Conservation (phyloP, 768 basidiomycete species). For the Leccinum boreale region DNA sequence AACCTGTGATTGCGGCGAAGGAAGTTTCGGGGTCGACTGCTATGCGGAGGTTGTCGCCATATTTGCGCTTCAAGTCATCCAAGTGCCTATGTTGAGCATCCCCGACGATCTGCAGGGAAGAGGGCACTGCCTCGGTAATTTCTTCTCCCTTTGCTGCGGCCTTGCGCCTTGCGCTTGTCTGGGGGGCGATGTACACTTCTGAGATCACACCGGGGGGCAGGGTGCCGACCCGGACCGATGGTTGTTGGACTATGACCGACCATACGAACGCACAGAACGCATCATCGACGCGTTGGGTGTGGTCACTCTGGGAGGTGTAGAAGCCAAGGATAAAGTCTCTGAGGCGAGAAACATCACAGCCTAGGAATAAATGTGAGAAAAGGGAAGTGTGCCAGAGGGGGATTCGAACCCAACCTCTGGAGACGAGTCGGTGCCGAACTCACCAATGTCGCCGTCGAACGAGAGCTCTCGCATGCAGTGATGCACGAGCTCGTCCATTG, state of each 20-base stretch:
- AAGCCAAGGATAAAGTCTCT: slow-evolving; percentile 68
- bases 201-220: slow-evolving; percentile 55
- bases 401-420: slow-evolving; percentile 43
- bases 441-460: slow-evolving; percentile 89
- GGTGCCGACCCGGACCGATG: slow-evolving; percentile 72
- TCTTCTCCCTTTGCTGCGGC: slow-evolving; percentile 56
- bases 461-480: slow-evolving; percentile 84
- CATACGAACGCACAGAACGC: slow-evolving; percentile 78
- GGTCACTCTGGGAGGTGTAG: slow-evolving; percentile 42
- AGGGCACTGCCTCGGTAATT: slow-evolving; percentile 38
- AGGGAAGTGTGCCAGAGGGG: slow-evolving; percentile 28
- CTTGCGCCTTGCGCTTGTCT: slow-evolving; percentile 63
- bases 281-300: slow-evolving; percentile 65
- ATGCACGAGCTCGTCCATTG: slow-evolving; percentile 85
- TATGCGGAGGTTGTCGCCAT: slow-evolving; percentile 66
- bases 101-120: slow-evolving; percentile 49
- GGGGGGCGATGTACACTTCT: slow-evolving; percentile 79
- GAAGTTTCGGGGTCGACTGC: slow-evolving; percentile 72
- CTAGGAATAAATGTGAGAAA: slow-evolving; percentile 39
- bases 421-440: slow-evolving; percentile 29
- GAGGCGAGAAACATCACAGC: slow-evolving; percentile 70
- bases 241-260: slow-evolving; percentile 73
- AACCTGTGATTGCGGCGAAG: slow-evolving; percentile 79
- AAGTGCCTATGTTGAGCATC: slow-evolving; percentile 56
- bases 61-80: slow-evolving; percentile 50